A percentile compares a stretch with the other conserved stretches of the same genome.
Conservation (phyloP, 352 stramenopile genomes). For the Globisporangium canariense region DNA sequence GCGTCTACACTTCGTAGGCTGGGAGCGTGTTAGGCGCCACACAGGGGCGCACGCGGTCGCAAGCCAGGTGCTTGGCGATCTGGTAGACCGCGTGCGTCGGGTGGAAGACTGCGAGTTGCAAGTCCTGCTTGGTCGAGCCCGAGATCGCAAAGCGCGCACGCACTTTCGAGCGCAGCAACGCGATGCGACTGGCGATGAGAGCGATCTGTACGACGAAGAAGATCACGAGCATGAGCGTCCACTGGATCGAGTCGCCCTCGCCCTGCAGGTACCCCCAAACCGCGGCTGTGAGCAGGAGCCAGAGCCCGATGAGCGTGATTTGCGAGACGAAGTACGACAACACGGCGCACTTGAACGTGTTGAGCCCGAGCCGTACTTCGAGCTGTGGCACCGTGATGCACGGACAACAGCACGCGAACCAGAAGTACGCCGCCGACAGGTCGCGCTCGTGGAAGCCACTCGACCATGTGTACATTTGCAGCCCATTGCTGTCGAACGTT, state of each 20-base stretch:
- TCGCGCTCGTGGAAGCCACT: constrained; percentile 6
- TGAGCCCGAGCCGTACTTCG: constrained; percentile 11
- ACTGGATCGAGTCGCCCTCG: constrained; percentile 8
- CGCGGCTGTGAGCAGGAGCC: constrained; percentile 9
- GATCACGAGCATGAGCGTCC: background rate
- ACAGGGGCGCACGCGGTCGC: constrained; percentile 11
- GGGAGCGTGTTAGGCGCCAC: constrained; percentile 9
- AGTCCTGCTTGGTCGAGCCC: constrained; percentile 5
- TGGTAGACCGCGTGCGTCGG: constrained; percentile 7
- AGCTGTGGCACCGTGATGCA: constrained; percentile 12
- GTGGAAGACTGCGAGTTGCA: constrained; percentile 11
- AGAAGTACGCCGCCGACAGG: constrained; percentile 11
- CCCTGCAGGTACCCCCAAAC: constrained; percentile 7
- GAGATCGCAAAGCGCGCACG: constrained; percentile 9
- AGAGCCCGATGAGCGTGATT: constrained; percentile 12
- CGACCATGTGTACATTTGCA: constrained; percentile 13
- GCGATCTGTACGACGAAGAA: constrained; percentile 4
- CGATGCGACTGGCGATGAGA: constrained; percentile 12
- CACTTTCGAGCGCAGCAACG: constrained; percentile 13
- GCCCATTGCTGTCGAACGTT: constrained; percentile 9
- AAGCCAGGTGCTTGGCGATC: constrained; percentile 12
- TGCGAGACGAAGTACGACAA: constrained; percentile 6
- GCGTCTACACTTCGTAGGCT: constrained; percentile 12
- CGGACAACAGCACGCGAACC: constrained; percentile 15
- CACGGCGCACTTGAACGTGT: constrained; percentile 8